Base-by-base conservation (phyloP, 345 rosid genomes). In the Reutealis trisperma region DNA sequence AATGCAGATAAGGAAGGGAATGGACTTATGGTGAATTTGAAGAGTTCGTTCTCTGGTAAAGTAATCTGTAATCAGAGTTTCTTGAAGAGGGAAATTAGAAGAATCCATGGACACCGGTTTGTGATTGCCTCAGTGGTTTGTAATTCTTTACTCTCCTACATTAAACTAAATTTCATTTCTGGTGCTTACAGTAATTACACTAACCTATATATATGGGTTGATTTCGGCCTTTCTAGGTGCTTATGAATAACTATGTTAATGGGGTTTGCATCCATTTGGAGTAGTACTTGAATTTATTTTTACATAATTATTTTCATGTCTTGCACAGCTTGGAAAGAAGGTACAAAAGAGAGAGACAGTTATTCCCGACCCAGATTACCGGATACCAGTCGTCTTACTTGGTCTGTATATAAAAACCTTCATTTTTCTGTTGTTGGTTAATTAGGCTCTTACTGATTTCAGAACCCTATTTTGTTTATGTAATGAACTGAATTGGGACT, bases 351-450 rank as follows among this genome's bases (percentile, higher is more conserved):
- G 79, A 79, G 88, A 88, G 71, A 87, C 88, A 45, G 90, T 91
- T 55, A 63, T 89, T 85, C 95, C 90, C 0, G 89, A 87, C 44
- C 95, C 93, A 8, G 93, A 88, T 81, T 89, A 88, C 81, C 83
- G 89, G 73, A 88, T 91, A 65, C 90, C 90, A 0, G 34, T 84
- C 74, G 86, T 91, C 69, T 81, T 89, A 15, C 89, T 89, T 12
- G 93, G 93, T 91, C 42, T 25, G 83, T 82, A 25, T 24, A 61
- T 67, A n/a, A n/a, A 32, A 55, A 64, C 37, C 30, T 0, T 45
- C 12, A 62, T 60, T 49, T 27, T 19, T 32, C 18, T 22, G 42
- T 3, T 5, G 52, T 11, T 0, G 45, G 64, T 52, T 63, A 15
- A 64, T 63, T 34, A n/a, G 61, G 30, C 47, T 62, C 27, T 51